A percentile compares a stretch with the other conserved stretches of the same genome.
phyloP scores from a whole-genome alignment of 805 yeast species.

The Torulaspora maleeae region DNA sequence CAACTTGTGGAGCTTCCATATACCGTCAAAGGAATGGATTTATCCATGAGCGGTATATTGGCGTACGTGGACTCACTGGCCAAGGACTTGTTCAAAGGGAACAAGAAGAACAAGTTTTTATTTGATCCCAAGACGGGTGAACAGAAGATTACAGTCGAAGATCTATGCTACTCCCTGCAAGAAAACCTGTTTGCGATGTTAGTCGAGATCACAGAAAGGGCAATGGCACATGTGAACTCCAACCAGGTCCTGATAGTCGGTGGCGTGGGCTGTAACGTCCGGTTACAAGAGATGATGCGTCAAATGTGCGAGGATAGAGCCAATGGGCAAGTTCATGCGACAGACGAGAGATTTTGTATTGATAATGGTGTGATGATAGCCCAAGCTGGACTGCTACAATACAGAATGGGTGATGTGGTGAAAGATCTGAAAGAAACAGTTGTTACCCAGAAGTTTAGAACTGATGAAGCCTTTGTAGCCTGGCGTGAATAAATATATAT shows the following conservation, averaged over 20 bases:
- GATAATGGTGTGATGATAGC: slow-evolving; percentile 99
- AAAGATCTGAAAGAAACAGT: slow-evolving; percentile 61
- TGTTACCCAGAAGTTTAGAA: slow-evolving; percentile 89
- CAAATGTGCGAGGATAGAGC: slow-evolving; percentile 80
- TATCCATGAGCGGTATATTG: slow-evolving; percentile 92
- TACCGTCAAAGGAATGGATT: slow-evolving; percentile 98
- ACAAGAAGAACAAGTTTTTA: slow-evolving; percentile 39
- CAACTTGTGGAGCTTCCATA: slow-evolving; percentile 74
- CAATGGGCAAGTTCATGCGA: slow-evolving; percentile 84
- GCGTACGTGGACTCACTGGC: slow-evolving; percentile 82
- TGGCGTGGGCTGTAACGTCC: slow-evolving; percentile 93
- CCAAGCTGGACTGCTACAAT: slow-evolving; percentile 88
- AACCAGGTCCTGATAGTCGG: slow-evolving; percentile 92
- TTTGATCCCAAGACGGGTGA: slow-evolving; percentile 39
- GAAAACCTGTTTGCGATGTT: slow-evolving; percentile 93
- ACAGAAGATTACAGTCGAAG: slow-evolving; percentile 67
- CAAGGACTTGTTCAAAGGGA: slow-evolving; percentile 51
- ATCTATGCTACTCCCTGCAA: slow-evolving; percentile 87
- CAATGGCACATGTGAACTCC: slow-evolving; percentile 94
- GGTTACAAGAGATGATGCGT: slow-evolving; percentile 96
- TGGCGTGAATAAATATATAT: slow-evolving; percentile 62
- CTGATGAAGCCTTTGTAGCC: slow-evolving; percentile 84
- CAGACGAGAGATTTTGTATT: slow-evolving; percentile 94
- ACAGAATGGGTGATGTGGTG: slow-evolving; percentile 68
- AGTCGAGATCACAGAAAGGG: slow-evolving; percentile 95